Percentiles rank a stretch among this genome's conserved stretches.
Evolutionary conservation across 257 asterid genomes (phyloP).

Genomic region (Agastache rugosa): DNA sequence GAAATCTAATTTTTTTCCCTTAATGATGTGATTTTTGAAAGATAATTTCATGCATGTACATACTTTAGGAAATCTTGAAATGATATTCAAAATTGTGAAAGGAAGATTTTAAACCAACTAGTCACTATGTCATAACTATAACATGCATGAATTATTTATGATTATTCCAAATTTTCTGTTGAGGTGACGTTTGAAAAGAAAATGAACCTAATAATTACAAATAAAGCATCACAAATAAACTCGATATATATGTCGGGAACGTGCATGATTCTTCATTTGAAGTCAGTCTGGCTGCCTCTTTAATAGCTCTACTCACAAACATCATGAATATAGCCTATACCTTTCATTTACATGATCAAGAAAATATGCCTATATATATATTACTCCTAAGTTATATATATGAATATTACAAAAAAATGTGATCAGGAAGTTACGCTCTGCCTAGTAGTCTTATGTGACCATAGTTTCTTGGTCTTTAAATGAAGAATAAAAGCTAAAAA

Average conservation of each 20-base stretch:
- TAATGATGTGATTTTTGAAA: not conserved
- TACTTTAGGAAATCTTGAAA: not conserved
- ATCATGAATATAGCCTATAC: no score
- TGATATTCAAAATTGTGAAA: not conserved
- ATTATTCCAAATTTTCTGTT: not conserved
- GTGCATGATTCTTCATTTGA: no score
- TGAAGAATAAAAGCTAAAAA: constrained; percentile 63
- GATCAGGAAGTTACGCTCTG: not conserved
- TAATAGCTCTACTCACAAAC: no score
- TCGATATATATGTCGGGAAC: no score
- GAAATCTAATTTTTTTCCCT: not conserved
- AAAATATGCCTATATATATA: no score
- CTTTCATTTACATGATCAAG: no score
- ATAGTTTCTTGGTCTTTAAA: constrained; percentile 51
- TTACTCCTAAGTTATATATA: not conserved
- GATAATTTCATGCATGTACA: not conserved
- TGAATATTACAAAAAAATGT: not conserved
- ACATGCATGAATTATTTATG: not conserved
- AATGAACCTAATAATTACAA: not conserved
- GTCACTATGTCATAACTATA: not conserved
- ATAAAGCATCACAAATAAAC: no score
- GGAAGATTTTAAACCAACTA: not conserved
- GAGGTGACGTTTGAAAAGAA: not conserved
- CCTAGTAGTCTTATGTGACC: constrained; percentile 21
- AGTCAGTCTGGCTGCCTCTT: no score